phyloP scores from a whole-genome alignment of 345 rosid genomes.

The Arabis hirsuta region DNA sequence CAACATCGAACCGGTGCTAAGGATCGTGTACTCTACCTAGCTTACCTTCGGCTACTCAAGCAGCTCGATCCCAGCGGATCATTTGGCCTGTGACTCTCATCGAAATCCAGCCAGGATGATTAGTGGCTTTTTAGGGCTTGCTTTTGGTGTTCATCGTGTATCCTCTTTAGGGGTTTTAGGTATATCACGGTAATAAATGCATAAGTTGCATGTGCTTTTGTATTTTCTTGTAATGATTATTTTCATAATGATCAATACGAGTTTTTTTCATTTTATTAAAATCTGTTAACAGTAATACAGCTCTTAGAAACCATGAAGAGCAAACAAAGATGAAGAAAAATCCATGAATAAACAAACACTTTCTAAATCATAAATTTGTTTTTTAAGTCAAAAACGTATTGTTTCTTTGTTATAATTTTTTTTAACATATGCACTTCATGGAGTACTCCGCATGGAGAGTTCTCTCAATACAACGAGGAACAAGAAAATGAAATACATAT shows the following conservation, averaged over 20 bases:
- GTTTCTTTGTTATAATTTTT: too few relatives aligned
- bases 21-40: constrained; percentile 64
- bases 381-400: too few relatives aligned
- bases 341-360: too few relatives aligned
- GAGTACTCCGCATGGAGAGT: too few relatives aligned
- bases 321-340: neutral
- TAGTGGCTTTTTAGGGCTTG: neutral
- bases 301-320: neutral
- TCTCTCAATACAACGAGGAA: too few relatives aligned
- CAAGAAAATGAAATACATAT: too few relatives aligned
- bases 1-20: constrained; percentile 82
- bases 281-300: too few relatives aligned
- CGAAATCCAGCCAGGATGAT: neutral
- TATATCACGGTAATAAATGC: neutral
- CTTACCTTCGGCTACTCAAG: constrained; percentile 61
- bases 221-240: neutral
- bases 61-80: constrained; percentile 62
- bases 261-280: too few relatives aligned
- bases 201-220: neutral
- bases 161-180: neutral
- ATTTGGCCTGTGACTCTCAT: neutral
- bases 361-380: too few relatives aligned
- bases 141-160: constrained; percentile 6
- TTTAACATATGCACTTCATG: too few relatives aligned
- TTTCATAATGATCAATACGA: neutral